Conservation (phyloP, 345 rosid species). For the Euphorbia lathyris region DNA sequence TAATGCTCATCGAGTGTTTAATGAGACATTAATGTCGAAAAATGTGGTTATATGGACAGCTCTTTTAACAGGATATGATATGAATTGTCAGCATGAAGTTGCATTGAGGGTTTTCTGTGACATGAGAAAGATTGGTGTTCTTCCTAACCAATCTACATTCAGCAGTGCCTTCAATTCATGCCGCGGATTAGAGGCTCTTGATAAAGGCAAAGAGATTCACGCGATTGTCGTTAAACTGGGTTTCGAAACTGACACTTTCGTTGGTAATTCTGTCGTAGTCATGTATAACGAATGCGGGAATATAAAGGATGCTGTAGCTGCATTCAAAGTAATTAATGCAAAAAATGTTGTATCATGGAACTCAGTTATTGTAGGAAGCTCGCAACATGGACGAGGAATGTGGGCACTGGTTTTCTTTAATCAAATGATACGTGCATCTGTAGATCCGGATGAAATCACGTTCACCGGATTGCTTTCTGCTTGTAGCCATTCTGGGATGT, state of each 20-base stretch:
- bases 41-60: conserved; percentile 73
- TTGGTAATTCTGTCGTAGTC: conserved; percentile 62
- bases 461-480: conserved; percentile 81
- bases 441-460: conserved; percentile 66
- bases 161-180: conserved; percentile 64
- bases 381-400: conserved; percentile 62
- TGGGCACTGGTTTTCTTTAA: conserved; percentile 47
- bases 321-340: conserved; percentile 36
- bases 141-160: conserved; percentile 75
- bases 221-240: conserved; percentile 47
- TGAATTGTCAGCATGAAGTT: conserved; percentile 46
- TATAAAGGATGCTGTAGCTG: conserved; percentile 37
- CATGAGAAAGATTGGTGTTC: conserved; percentile 46
- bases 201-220: conserved; percentile 65
- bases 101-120: conserved; percentile 47
- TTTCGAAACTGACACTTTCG: conserved; percentile 48
- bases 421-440: conserved; percentile 53
- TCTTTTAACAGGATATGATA: conserved; percentile 52
- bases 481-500: conserved; percentile 66
- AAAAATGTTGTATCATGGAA: conserved; percentile 72
- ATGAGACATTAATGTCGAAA: conserved; percentile 33
- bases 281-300: conserved; percentile 60
- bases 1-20: conserved; percentile 42
- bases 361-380: conserved; percentile 56
- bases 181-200: conserved; percentile 55